Conservation (phyloP, 495 filamentous ascomycete species). For the Elaphomyces granulatus region DNA sequence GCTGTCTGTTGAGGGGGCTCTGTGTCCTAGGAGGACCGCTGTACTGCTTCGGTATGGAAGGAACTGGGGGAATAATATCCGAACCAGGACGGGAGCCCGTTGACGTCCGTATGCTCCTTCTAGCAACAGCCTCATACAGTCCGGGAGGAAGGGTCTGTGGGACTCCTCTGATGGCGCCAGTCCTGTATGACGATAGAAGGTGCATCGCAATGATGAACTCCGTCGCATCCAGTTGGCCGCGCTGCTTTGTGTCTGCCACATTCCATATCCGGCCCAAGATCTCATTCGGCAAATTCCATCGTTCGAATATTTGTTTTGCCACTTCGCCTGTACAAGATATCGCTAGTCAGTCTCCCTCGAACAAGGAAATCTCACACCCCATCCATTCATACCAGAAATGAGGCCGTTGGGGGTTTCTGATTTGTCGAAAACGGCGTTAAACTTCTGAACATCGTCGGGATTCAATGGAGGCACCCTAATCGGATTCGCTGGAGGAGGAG, state of each 20-base stretch:
- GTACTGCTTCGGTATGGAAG: slow-evolving; percentile 59
- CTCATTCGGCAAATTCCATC: slow-evolving; percentile 79
- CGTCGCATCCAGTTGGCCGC: slow-evolving; percentile 72
- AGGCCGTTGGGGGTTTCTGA: slow-evolving; percentile 64
- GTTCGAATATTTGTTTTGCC: slow-evolving; percentile 90
- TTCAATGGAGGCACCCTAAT: slow-evolving; percentile 84
- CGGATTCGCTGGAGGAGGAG: slow-evolving; percentile 52
- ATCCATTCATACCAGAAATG: slow-evolving; percentile 48
- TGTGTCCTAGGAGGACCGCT: slow-evolving; percentile 51
- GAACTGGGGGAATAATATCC: slow-evolving; percentile 31
- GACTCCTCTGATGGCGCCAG: slow-evolving; percentile 59
- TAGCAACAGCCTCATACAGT: slow-evolving; percentile 81
- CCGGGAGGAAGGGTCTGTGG: slow-evolving; percentile 72
- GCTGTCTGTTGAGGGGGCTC: slow-evolving; percentile 53
- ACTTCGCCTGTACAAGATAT: slow-evolving; percentile 42
- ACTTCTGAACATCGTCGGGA: slow-evolving; percentile 78
- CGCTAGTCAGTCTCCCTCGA: background rate
- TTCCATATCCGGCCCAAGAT: slow-evolving; percentile 88
- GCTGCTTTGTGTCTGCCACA: slow-evolving; percentile 80
- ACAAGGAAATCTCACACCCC: background rate
- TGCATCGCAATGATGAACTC: slow-evolving; percentile 99
- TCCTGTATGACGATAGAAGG: slow-evolving; percentile 79
- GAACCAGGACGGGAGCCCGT: slow-evolving; percentile 27
- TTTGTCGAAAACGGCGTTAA: slow-evolving; percentile 72
- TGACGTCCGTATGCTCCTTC: slow-evolving; percentile 41